phyloP scores from a whole-genome alignment of 805 yeast species.

The Wickerhamomyces kurtzmanii region DNA sequence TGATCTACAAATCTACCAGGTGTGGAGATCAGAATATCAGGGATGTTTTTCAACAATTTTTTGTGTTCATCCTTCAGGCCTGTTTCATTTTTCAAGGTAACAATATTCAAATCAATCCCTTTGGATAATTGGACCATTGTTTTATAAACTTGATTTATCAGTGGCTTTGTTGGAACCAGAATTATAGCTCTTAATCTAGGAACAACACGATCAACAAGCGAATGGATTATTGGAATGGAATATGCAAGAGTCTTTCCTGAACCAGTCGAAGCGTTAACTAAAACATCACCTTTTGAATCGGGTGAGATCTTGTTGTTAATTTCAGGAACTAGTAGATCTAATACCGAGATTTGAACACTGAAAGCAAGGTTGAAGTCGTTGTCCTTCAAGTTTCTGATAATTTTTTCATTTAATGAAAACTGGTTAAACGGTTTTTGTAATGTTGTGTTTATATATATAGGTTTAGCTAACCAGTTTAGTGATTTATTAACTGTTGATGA shows the following conservation, averaged over 20 bases:
- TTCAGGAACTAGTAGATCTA: conserved; percentile 41
- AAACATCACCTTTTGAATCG: conserved; percentile 49
- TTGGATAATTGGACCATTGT: conserved; percentile 50
- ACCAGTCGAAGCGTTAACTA: conserved; percentile 93
- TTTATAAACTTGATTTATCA: conserved; percentile 70
- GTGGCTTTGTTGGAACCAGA: conserved; percentile 84
- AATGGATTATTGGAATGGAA: conserved; percentile 71
- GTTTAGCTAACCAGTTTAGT: conserved; percentile 60
- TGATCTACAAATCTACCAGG: conserved; percentile 86
- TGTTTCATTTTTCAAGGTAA: conserved; percentile 47
- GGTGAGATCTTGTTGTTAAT: conserved; percentile 19
- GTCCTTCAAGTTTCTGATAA: conserved; percentile 35
- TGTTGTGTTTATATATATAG: conserved; percentile 44
- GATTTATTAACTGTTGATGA: conserved; percentile 24
- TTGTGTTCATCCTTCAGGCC: conserved; percentile 53
- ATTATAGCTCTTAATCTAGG: conserved; percentile 70
- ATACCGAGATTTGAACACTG: conserved; percentile 65
- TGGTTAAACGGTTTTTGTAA: conserved; percentile 36
- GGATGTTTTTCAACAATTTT: conserved; percentile 34
- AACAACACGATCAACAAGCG: conserved; percentile 50
- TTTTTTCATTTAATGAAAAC: conserved; percentile 30
- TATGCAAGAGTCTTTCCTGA: conserved; percentile 94
- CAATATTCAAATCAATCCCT: conserved; percentile 59
- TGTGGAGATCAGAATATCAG: conserved; percentile 63
- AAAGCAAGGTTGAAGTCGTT: conserved; percentile 50